Evolutionary conservation across 1,139 yeast genomes (phyloP).

Genomic region (Sporopachydermia cereana): DNA sequence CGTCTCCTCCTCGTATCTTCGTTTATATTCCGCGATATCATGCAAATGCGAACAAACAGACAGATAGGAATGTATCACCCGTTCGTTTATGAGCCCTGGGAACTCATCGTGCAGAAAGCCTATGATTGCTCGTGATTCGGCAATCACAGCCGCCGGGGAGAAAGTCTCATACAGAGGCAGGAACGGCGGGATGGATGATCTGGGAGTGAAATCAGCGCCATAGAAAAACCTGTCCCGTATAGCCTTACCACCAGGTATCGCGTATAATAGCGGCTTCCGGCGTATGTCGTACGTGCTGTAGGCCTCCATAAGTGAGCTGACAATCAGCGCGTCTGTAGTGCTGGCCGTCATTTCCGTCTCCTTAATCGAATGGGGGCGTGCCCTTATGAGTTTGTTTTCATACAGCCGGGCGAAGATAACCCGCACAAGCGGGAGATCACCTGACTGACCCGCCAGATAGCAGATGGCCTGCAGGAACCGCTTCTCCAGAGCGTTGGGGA

Average conservation of each 20-base stretch:
- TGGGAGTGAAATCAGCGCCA: slow-evolving; percentile 12
- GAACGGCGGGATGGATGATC: slow-evolving; percentile 40
- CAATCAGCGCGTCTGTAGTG: slow-evolving; percentile 35
- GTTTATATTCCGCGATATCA: slow-evolving; percentile 36
- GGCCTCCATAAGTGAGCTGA: slow-evolving; percentile 32
- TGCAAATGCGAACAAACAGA: slow-evolving; percentile 41
- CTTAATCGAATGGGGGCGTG: slow-evolving; percentile 20
- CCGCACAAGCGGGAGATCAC: slow-evolving; percentile 65
- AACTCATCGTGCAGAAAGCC: slow-evolving; percentile 34
- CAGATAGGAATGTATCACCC: slow-evolving; percentile 40
- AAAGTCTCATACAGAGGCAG: slow-evolving; percentile 43
- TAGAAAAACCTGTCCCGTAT: slow-evolving; percentile 16
- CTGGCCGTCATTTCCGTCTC: slow-evolving; percentile 28
- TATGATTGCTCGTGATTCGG: slow-evolving; percentile 76
- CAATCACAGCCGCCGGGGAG: slow-evolving; percentile 36
- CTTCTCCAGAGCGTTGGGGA: slow-evolving; percentile 34
- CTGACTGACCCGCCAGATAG: slow-evolving; percentile 63
- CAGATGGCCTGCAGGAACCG: slow-evolving; percentile 57
- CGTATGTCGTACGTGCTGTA: slow-evolving; percentile 3
- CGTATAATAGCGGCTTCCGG: slow-evolving; percentile 21
- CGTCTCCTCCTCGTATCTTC: slow-evolving; percentile 39
- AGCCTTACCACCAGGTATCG: slow-evolving; percentile 14
- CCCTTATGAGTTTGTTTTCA: slow-evolving; percentile 24
- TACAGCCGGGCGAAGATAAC: slow-evolving; percentile 53
- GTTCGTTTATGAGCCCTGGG: slow-evolving; percentile 32